These are phyloP conservation scores for Raddia guianensis DNA, from an alignment of 176 grass and related monocot genomes.

Conservation along the genomic window DNA sequence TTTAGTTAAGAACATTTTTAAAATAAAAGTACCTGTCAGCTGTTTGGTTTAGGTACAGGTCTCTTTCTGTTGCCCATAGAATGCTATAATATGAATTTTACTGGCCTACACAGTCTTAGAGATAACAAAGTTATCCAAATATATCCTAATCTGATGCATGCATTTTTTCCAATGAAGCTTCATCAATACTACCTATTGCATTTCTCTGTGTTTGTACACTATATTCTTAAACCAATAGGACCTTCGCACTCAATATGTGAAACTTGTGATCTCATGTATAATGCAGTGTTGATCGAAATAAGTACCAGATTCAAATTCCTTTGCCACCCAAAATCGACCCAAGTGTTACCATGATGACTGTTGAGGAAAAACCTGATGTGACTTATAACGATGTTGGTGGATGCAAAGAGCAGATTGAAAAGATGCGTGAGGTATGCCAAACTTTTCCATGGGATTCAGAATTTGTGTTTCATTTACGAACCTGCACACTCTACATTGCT, in stretches of 20 bases:
- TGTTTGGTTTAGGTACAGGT: background rate
- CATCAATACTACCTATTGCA: background rate
- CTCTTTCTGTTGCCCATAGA: background rate
- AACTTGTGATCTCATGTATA: conserved; percentile 32
- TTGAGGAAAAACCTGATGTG: conserved; percentile 80
- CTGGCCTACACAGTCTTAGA: background rate
- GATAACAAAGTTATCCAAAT: conserved; percentile 15
- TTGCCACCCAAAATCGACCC: conserved; percentile 80
- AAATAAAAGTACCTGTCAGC: background rate
- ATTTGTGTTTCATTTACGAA: background rate
- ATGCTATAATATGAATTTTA: background rate
- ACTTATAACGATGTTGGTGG: conserved; percentile 87
- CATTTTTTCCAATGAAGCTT: conserved; percentile 19
- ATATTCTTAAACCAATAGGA: conserved; percentile 16
- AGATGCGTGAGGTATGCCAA: conserved; percentile 70
- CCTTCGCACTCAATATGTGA: background rate
- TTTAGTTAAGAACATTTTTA: background rate
- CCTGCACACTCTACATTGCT: background rate
- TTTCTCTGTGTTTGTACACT: background rate
- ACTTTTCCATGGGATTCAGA: background rate
- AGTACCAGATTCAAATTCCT: conserved; percentile 81
- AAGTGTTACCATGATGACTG: conserved; percentile 90
- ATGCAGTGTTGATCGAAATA: conserved; percentile 75
- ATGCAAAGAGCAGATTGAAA: conserved; percentile 80
- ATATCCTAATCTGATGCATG: background rate